phyloP scores from a whole-genome alignment of 169 alveolate genomes.

The Ichthyophthirius multifiliis region DNA sequence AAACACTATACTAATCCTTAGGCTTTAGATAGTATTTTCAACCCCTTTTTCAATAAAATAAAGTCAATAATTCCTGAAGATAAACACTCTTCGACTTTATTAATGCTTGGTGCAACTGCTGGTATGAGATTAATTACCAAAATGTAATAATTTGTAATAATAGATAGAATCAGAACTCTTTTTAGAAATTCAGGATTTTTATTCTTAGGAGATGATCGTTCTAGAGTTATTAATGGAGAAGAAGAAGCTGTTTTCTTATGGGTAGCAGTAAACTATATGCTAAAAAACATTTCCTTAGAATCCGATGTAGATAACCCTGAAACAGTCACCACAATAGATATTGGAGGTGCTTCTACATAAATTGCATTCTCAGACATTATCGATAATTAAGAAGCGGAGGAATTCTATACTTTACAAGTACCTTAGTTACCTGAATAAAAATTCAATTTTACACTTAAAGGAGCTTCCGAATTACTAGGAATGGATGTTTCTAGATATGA shows the following conservation, averaged over 20 bases:
- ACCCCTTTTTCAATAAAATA: neutral
- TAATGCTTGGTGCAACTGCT: conserved; percentile 45
- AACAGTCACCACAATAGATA: conserved; percentile 15
- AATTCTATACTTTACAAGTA: neutral
- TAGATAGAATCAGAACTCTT: neutral
- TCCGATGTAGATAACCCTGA: neutral
- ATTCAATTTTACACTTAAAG: too few species aligned
- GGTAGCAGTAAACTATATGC: conserved; percentile 24
- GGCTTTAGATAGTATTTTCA: conserved; percentile 3
- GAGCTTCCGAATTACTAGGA: too few species aligned
- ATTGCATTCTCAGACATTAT: conserved; percentile 9
- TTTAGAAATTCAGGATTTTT: neutral
- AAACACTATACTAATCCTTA: too few species aligned
- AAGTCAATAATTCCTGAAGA: neutral
- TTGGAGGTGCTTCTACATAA: conserved; percentile 46
- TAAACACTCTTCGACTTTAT: neutral
- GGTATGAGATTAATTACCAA: conserved; percentile 17
- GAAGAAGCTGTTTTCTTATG: conserved; percentile 39
- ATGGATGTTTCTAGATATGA: too few species aligned
- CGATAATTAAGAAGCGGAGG: neutral
- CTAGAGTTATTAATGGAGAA: conserved; percentile 34
- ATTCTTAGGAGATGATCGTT: conserved; percentile 3
- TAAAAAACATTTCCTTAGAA: neutral
- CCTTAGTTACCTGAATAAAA: neutral
- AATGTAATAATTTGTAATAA: neutral